phyloP scores from a whole-genome alignment of 495 filamentous ascomycete species.

The Aspergillus sclerotioniger region DNA sequence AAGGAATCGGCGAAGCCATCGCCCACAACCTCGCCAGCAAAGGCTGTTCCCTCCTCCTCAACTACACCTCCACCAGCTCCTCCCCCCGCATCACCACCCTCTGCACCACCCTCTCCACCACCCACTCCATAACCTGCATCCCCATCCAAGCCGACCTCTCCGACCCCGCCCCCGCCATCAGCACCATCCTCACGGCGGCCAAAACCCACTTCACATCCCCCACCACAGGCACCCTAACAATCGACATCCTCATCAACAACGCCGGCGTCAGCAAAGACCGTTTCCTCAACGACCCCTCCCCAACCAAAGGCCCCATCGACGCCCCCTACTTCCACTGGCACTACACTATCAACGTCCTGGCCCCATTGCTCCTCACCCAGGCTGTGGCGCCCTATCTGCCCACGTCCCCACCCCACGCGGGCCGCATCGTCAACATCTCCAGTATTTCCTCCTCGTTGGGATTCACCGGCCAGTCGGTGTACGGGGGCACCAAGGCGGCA shows the following conservation, averaged over 20 bases:
- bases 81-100: slow-evolving; percentile 40
- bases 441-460: slow-evolving; percentile 68
- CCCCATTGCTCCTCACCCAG: slow-evolving; percentile 76
- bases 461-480: slow-evolving; percentile 70
- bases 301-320: slow-evolving; percentile 34
- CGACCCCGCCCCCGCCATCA: slow-evolving; percentile 37
- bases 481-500: slow-evolving; percentile 87
- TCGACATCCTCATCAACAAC: slow-evolving; percentile 91
- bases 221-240: slow-evolving; percentile 54
- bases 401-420: slow-evolving; percentile 56
- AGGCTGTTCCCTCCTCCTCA: slow-evolving; percentile 66
- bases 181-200: slow-evolving; percentile 34
- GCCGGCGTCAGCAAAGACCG: slow-evolving; percentile 67
- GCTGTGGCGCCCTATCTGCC: slow-evolving; percentile 70
- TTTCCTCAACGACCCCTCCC: slow-evolving; percentile 53
- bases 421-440: slow-evolving; percentile 77
- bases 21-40: slow-evolving; percentile 74
- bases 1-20: slow-evolving; percentile 87
- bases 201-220: slow-evolving; percentile 51
- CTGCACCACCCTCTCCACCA: slow-evolving; percentile 39
- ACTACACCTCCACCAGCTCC: slow-evolving; percentile 65
- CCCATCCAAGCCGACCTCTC: slow-evolving; percentile 58
- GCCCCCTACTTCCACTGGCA: slow-evolving; percentile 63
- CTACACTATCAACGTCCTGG: slow-evolving; percentile 83
- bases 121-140: slow-evolving; percentile 43